Conservation (phyloP, 1,284 basidiomycete species). For the Xerocomus minutiporus region DNA sequence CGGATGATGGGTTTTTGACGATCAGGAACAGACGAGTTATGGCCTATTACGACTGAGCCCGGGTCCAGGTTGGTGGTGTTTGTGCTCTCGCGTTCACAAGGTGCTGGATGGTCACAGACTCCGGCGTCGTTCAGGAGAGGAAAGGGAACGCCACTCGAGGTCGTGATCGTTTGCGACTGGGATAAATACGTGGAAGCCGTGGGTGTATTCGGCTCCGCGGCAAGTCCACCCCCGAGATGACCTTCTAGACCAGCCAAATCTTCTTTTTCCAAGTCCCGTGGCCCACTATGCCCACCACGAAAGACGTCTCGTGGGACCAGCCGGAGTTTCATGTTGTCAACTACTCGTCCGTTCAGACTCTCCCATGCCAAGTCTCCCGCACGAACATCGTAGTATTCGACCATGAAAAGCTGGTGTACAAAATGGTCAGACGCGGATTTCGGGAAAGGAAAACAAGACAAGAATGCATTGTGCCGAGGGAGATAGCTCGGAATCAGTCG, state of each 20-base stretch:
- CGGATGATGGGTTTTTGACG: conserved; percentile 18
- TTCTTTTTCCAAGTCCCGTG: conserved; percentile 32
- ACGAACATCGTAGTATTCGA: conserved; percentile 62
- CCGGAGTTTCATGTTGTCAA: conserved; percentile 44
- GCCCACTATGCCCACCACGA: conserved; percentile 17
- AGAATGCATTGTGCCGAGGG: not conserved
- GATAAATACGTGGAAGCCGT: conserved; percentile 35
- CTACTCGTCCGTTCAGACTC: conserved; percentile 37
- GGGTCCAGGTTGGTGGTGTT: conserved; percentile 11
- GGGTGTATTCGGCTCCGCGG: conserved; percentile 38
- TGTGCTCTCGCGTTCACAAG: conserved; percentile 25
- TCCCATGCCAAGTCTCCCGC: conserved; percentile 46
- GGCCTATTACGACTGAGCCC: conserved; percentile 10
- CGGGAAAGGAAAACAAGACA: conserved; percentile 1
- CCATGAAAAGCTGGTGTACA: conserved; percentile 41
- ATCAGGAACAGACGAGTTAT: conserved; percentile 17
- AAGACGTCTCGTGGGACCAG: conserved; percentile 22
- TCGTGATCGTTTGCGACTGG: conserved; percentile 27
- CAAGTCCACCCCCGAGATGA: conserved; percentile 29
- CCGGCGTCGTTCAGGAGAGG: conserved; percentile 32
- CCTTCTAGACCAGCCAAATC: conserved; percentile 25
- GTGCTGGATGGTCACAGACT: conserved; percentile 17
- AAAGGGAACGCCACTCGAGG: conserved; percentile 27
- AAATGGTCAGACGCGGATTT: conserved; percentile 17
- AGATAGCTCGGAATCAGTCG: conserved; percentile 7